These are phyloP conservation scores for Thielaviopsis euricoi DNA, from an alignment of 2,329 filamentous ascomycete species.

Conservation along the genomic window DNA sequence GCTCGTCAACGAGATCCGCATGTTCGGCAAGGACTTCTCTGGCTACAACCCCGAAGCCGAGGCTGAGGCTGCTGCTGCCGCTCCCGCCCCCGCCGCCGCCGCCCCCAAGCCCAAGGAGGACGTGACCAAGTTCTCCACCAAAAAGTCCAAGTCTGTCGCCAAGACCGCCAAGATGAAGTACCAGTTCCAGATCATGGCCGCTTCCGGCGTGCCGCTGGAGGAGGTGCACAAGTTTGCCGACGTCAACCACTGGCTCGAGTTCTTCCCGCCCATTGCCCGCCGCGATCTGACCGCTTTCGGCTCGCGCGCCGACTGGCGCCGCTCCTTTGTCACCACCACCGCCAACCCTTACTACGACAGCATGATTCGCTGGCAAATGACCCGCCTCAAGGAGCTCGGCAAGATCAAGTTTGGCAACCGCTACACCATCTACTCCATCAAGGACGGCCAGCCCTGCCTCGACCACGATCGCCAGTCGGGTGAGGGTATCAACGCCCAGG, in stretches of 20 bases:
- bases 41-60: conserved; percentile 48
- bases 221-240: conserved; percentile 92
- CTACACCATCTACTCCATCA: conserved; percentile 86
- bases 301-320: conserved; percentile 79
- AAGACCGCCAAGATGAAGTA: conserved; percentile 93
- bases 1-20: conserved; percentile 71
- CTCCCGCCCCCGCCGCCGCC: conserved; percentile 25
- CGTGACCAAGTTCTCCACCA: conserved; percentile 77
- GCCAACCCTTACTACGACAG: conserved; percentile 94
- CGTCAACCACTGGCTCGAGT: conserved; percentile 77
- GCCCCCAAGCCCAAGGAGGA: conserved; percentile 61
- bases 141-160: conserved; percentile 79
- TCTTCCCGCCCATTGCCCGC: conserved; percentile 45
- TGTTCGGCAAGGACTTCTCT: conserved; percentile 79
- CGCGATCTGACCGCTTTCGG: conserved; percentile 67
- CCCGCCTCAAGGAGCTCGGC: conserved; percentile 67
- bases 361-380: conserved; percentile 96
- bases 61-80: conserved; percentile 27
- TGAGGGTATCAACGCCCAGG: conserved; percentile 52
- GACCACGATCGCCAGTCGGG: conserved; percentile 31
- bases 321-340: conserved; percentile 86
- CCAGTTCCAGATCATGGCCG: conserved; percentile 87
- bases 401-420: conserved; percentile 91
- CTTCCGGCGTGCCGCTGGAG: conserved; percentile 69
- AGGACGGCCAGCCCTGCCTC: conserved; percentile 39